phyloP scores from a whole-genome alignment of 148 eudicot species.

The Mesembryanthemum crystallinum region DNA sequence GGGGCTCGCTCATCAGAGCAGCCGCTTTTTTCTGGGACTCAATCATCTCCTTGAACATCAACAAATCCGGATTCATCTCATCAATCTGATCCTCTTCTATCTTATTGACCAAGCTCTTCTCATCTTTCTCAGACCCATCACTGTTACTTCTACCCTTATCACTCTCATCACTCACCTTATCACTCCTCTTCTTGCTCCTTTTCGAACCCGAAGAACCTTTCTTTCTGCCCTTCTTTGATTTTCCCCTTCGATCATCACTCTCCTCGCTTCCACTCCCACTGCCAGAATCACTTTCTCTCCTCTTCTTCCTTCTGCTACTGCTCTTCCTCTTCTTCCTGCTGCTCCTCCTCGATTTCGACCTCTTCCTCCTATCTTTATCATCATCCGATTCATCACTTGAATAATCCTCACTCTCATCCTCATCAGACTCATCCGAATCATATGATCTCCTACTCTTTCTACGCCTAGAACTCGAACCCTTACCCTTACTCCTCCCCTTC shows the following conservation, averaged over 20 bases:
- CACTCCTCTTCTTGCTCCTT: slow-evolving; percentile 35
- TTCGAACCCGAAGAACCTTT: slow-evolving; percentile 18
- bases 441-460: slow-evolving; percentile 40
- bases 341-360: slow-evolving; percentile 35
- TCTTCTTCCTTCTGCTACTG: slow-evolving; percentile 21
- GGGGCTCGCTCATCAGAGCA: slow-evolving; percentile 47
- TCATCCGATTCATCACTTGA: slow-evolving; percentile 27
- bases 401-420: slow-evolving; percentile 38
- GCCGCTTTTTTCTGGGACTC: slow-evolving; percentile 55
- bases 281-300: slow-evolving; percentile 27
- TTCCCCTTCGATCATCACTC: slow-evolving; percentile 13
- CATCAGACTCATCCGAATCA: slow-evolving; percentile 40
- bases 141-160: slow-evolving; percentile 19
- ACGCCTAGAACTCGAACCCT: slow-evolving; percentile 31
- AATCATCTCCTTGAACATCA: slow-evolving; percentile 58
- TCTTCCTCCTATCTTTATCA: slow-evolving; percentile 41
- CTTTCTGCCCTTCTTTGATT: slow-evolving; percentile 14
- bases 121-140: slow-evolving; percentile 36
- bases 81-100: slow-evolving; percentile 28
- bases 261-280: slow-evolving; percentile 7
- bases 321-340: slow-evolving; percentile 34
- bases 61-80: slow-evolving; percentile 44
- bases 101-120: slow-evolving; percentile 16
- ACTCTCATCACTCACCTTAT: slow-evolving; percentile 30
- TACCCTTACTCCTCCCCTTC: slow-evolving; percentile 13